Evolutionary conservation across 2,329 filamentous ascomycete species (phyloP).

Genomic region (Ilyonectria mors-panacis): DNA sequence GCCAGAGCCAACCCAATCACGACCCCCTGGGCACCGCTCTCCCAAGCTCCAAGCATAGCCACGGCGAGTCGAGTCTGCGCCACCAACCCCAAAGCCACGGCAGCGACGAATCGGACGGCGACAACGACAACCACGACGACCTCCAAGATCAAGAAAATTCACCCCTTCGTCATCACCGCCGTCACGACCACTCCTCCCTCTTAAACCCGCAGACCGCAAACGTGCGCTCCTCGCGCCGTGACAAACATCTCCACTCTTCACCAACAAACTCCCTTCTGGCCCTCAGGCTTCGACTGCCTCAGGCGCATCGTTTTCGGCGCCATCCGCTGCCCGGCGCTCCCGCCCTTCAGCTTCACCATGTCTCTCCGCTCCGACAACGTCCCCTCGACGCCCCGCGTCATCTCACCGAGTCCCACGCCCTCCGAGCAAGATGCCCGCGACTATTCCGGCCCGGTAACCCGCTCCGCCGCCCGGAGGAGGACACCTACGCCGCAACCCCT

Average conservation of each 20-base stretch:
- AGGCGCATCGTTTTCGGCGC: slow-evolving; percentile 69
- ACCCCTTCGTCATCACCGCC: slow-evolving; percentile 36
- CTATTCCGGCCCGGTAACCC: slow-evolving; percentile 82
- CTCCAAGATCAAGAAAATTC: slow-evolving; percentile 40
- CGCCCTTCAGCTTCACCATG: slow-evolving; percentile 71
- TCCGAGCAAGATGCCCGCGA: slow-evolving; percentile 53
- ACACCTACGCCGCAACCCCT: slow-evolving; percentile 72
- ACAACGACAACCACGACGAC: slow-evolving; percentile 38
- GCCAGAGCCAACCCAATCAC: slow-evolving; percentile 12
- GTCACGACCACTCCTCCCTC: slow-evolving; percentile 28
- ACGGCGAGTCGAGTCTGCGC: slow-evolving; percentile 29
- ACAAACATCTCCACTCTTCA: slow-evolving; percentile 63
- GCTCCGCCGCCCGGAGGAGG: slow-evolving; percentile 76
- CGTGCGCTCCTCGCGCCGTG: slow-evolving; percentile 63
- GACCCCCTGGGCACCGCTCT: not conserved
- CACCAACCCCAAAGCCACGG: slow-evolving; percentile 23
- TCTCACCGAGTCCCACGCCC: slow-evolving; percentile 85
- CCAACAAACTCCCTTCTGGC: slow-evolving; percentile 55
- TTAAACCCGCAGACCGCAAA: slow-evolving; percentile 34
- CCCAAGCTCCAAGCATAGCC: slow-evolving; percentile 38
- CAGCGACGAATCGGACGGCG: slow-evolving; percentile 37
- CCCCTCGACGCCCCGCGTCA: slow-evolving; percentile 87
- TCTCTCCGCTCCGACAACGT: slow-evolving; percentile 68
- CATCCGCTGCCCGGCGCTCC: slow-evolving; percentile 70
- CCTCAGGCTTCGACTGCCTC: slow-evolving; percentile 63